Evolutionary conservation across 495 filamentous ascomycete species (phyloP).

Genomic region (Daldinia concentrica): DNA sequence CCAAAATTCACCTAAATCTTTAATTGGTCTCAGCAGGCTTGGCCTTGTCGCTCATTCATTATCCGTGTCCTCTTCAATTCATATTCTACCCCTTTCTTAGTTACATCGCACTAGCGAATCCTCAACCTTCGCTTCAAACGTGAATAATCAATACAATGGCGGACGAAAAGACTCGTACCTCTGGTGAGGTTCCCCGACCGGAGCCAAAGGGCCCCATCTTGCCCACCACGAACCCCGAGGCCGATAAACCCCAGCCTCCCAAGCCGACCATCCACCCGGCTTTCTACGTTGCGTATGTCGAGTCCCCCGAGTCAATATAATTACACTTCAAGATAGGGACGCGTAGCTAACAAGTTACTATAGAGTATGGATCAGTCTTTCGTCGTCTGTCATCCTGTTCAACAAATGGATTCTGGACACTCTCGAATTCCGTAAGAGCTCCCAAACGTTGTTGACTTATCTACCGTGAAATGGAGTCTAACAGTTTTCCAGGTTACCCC

Average conservation of each 20-base stretch:
- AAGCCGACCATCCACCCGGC: conserved; percentile 79
- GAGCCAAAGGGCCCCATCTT: conserved; percentile 69
- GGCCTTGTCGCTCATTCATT: conserved; percentile 46
- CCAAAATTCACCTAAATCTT: conserved; percentile 27
- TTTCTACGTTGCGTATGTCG: conserved; percentile 85
- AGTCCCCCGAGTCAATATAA: conserved; percentile 3
- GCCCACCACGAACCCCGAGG: conserved; percentile 78
- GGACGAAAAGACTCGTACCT: conserved; percentile 81
- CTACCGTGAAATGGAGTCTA: conserved; percentile 40
- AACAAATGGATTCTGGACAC: conserved; percentile 97
- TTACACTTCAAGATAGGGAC: background rate
- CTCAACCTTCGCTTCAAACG: background rate
- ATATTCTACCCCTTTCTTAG: conserved; percentile 55
- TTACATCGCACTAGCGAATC: conserved; percentile 49
- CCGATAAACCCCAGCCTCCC: conserved; percentile 71
- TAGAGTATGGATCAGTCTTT: conserved; percentile 90
- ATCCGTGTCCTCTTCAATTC: conserved; percentile 31
- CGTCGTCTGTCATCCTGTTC: conserved; percentile 94
- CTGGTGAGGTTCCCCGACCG: conserved; percentile 71
- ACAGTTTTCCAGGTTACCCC: conserved; percentile 59
- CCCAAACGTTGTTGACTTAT: background rate
- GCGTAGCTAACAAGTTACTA: conserved; percentile 39
- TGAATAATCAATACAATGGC: conserved; percentile 53
- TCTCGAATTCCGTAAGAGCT: conserved; percentile 79
- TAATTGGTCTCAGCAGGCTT: conserved; percentile 45